These are phyloP conservation scores for Inga laurina DNA, from an alignment of 306 rosid genomes.

Conservation along the genomic window DNA sequence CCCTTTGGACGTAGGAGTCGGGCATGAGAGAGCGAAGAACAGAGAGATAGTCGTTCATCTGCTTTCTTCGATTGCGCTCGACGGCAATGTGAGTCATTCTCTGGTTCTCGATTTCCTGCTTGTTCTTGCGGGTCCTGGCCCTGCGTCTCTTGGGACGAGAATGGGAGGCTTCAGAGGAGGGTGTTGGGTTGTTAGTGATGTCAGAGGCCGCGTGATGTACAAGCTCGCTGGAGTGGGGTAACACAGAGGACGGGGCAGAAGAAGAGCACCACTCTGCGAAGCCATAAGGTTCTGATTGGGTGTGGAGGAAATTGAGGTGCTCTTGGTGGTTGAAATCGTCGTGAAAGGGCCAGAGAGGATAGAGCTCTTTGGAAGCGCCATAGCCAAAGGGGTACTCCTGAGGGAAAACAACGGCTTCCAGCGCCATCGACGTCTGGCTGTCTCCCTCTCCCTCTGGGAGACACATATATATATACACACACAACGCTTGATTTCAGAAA, in stretches of 20 bases:
- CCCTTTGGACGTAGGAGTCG: conserved; percentile 90
- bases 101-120: conserved; percentile 92
- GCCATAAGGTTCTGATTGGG: conserved; percentile 53
- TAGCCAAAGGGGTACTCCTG: conserved; percentile 56
- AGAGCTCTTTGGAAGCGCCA: conserved; percentile 48
- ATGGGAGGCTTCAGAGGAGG: conserved; percentile 24
- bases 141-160: conserved; percentile 76
- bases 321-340: conserved; percentile 35
- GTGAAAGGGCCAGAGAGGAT: conserved; percentile 26
- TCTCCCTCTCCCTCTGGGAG: conserved; percentile 31
- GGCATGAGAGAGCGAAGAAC: conserved; percentile 89
- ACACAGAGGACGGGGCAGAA: conserved; percentile 28
- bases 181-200: background rate
- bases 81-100: conserved; percentile 99
- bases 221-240: conserved; percentile 22
- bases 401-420: conserved; percentile 74
- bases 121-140: conserved; percentile 63
- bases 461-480: conserved; percentile 20
- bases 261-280: conserved; percentile 39
- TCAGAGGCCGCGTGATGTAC: conserved; percentile 41
- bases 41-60: conserved; percentile 95
- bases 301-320: conserved; percentile 44
- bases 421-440: conserved; percentile 55
- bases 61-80: conserved; percentile 90
- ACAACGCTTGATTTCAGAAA: background rate